Conservation (phyloP, 768 basidiomycete species). For the Rubroboletus satanas region DNA sequence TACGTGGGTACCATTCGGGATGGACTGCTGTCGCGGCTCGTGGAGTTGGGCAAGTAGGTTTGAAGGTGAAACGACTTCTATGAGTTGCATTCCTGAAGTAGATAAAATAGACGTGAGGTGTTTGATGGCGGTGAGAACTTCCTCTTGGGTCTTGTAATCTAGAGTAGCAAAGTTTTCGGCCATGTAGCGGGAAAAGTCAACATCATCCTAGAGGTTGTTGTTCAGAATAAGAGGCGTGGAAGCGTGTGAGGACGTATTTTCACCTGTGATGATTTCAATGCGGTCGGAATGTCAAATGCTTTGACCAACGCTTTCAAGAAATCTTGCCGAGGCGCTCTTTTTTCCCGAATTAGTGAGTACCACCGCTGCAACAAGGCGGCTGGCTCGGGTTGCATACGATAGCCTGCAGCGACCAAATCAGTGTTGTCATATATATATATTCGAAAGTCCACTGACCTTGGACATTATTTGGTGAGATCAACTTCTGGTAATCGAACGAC, state of each 20-base stretch:
- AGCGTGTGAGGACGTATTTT: background rate
- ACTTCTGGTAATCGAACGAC: constrained; percentile 82
- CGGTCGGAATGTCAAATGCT: constrained; percentile 71
- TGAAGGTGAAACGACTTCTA: constrained; percentile 68
- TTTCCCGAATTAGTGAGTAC: constrained; percentile 91
- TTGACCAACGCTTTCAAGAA: constrained; percentile 82
- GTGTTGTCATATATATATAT: background rate
- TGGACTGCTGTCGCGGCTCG: constrained; percentile 19
- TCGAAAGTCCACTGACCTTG: constrained; percentile 43
- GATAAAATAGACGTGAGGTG: constrained; percentile 72
- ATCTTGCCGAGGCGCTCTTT: constrained; percentile 79
- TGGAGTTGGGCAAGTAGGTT: constrained; percentile 64
- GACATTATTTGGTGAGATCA: constrained; percentile 43
- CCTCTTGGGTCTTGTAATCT: constrained; percentile 95
- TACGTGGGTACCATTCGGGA: background rate
- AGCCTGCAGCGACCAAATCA: constrained; percentile 43
- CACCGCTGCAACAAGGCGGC: constrained; percentile 81
- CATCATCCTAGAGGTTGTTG: constrained; percentile 54
- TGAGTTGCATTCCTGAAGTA: constrained; percentile 75
- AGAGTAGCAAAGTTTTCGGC: constrained; percentile 90
- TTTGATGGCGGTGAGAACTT: constrained; percentile 81
- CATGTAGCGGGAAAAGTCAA: constrained; percentile 88
- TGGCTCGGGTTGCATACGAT: constrained; percentile 58
- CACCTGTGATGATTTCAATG: constrained; percentile 57
- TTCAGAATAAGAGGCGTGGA: background rate